Evolutionary conservation across 2,329 filamentous ascomycete genomes (phyloP).

Genomic region (Zopfia rhizophila): DNA sequence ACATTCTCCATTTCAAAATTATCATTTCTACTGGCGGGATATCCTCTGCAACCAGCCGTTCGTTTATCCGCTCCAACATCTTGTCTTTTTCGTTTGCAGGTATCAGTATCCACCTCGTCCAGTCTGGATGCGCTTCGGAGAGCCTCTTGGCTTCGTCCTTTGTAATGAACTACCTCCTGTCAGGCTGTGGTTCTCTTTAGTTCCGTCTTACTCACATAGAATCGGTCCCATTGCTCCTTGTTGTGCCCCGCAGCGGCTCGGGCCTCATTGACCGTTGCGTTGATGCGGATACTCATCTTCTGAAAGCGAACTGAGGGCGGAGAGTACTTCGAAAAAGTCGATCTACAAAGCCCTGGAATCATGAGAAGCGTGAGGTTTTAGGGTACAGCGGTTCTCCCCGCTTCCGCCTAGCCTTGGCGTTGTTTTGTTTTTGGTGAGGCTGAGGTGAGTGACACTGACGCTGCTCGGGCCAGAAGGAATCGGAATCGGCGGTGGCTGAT

Average conservation of each 20-base stretch:
- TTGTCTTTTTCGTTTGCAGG: conserved; percentile 49
- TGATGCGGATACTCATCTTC: conserved; percentile 52
- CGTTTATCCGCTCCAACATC: conserved; percentile 48
- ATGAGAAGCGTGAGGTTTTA: conserved; percentile 49
- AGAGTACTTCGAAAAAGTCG: conserved; percentile 32
- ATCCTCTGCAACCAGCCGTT: conserved; percentile 44
- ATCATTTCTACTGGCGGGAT: conserved; percentile 51
- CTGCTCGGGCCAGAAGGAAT: conserved; percentile 49
- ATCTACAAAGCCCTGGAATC: conserved; percentile 42
- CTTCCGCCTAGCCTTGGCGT: conserved; percentile 50
- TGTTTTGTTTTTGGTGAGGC: conserved; percentile 50
- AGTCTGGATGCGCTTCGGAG: conserved; percentile 48
- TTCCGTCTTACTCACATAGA: conserved; percentile 44
- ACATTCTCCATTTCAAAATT: conserved; percentile 50
- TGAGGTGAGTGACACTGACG: conserved; percentile 49
- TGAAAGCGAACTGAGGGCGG: conserved; percentile 28
- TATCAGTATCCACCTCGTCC: conserved; percentile 51
- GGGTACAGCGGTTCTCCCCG: conserved; percentile 49
- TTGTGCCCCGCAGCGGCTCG: conserved; percentile 47
- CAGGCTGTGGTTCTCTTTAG: conserved; percentile 29
- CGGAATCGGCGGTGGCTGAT: conserved; percentile 52
- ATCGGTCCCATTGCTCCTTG: conserved; percentile 51
- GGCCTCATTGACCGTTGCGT: conserved; percentile 50
- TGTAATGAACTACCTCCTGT: conserved; percentile 46
- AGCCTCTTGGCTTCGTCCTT: conserved; percentile 50